Conservation (phyloP, 2,329 filamentous ascomycete genomes). For the Beauveria sp. region DNA sequence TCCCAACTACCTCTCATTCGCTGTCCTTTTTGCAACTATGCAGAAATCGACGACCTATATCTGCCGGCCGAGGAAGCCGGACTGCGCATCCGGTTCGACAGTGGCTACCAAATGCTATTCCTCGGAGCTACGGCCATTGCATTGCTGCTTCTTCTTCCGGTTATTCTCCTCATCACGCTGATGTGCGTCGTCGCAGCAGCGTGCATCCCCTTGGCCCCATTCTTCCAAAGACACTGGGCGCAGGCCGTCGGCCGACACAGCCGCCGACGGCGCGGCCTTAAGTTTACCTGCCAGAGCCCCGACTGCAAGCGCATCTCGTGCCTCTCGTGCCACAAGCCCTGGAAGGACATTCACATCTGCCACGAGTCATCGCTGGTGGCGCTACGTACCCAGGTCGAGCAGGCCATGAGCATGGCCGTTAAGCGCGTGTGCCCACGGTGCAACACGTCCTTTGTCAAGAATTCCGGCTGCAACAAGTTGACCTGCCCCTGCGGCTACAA, state of each 20-base stretch:
- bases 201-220: slow-evolving; percentile 33
- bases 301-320: slow-evolving; percentile 66
- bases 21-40: slow-evolving; percentile 88
- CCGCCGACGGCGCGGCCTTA: slow-evolving; percentile 62
- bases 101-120: slow-evolving; percentile 39
- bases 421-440: slow-evolving; percentile 93
- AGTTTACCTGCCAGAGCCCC: slow-evolving; percentile 69
- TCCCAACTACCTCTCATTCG: slow-evolving; percentile 68
- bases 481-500: slow-evolving; percentile 93
- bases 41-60: slow-evolving; percentile 75
- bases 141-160: slow-evolving; percentile 47
- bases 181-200: slow-evolving; percentile 37
- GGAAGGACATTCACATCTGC: slow-evolving; percentile 84
- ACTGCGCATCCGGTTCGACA: slow-evolving; percentile 49
- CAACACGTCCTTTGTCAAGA: slow-evolving; percentile 87
- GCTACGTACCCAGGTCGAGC: slow-evolving; percentile 81
- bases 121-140: slow-evolving; percentile 45
- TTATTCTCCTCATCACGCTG: slow-evolving; percentile 40
- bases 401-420: slow-evolving; percentile 85
- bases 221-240: slow-evolving; percentile 40
- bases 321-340: slow-evolving; percentile 71
- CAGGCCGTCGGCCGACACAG: slow-evolving; percentile 59
- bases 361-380: slow-evolving; percentile 76
- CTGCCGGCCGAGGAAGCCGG: slow-evolving; percentile 46
- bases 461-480: slow-evolving; percentile 91